Evolutionary conservation across 257 asterid genomes (phyloP).

Genomic region (Primulina eburnea): DNA sequence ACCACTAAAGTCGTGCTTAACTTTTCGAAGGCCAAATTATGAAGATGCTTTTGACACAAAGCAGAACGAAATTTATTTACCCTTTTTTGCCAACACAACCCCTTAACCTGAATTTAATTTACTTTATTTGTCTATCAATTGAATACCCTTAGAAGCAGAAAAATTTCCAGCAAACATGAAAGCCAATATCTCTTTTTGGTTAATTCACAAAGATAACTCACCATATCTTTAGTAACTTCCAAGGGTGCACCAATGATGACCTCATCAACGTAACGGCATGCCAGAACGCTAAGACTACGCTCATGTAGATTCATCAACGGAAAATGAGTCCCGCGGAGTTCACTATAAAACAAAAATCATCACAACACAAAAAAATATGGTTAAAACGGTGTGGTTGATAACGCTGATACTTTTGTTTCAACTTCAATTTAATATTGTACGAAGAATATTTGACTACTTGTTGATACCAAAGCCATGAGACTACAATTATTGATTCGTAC

Average conservation of each 20-base stretch:
- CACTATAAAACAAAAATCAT: conserved; percentile 42
- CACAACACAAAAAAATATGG: conserved; percentile 8
- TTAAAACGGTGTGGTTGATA: conserved; percentile 14
- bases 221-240: conserved; percentile 86
- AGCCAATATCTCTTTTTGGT: not conserved
- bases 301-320: conserved; percentile 91
- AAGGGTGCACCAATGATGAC: conserved; percentile 93
- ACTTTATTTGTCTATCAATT: not conserved
- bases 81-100: not conserved
- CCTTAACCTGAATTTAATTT: no score
- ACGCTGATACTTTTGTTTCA: conserved; percentile 8
- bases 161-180: no score
- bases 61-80: not conserved
- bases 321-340: conserved; percentile 63
- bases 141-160: no score
- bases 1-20: not conserved
- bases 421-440: conserved; percentile 10
- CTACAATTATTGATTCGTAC: not conserved
- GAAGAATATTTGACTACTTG: not conserved
- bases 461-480: not conserved
- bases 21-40: not conserved
- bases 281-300: conserved; percentile 90
- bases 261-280: conserved; percentile 93
- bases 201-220: conserved; percentile 25
- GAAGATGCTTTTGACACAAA: not conserved